These are phyloP conservation scores for Beauveria asiatica DNA, from an alignment of 2,329 filamentous ascomycete genomes.

Conservation along the genomic window DNA sequence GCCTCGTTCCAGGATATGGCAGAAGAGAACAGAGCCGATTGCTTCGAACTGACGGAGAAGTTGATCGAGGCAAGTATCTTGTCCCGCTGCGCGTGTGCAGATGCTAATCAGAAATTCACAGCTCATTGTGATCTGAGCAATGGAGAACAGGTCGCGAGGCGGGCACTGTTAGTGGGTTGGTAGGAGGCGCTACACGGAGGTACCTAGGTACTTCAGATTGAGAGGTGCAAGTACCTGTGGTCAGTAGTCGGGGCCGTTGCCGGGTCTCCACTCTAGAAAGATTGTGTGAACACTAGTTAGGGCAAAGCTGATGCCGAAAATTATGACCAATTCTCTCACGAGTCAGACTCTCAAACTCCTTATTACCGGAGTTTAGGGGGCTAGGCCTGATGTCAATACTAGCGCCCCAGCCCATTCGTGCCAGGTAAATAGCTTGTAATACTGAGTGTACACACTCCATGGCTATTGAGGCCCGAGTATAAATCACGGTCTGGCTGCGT, in stretches of 20 bases:
- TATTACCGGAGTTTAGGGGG: too few species aligned
- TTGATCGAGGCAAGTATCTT: slow-evolving; percentile 47
- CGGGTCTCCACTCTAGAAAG: not conserved
- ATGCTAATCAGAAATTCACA: not conserved
- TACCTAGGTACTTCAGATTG: not conserved
- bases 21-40: slow-evolving; percentile 42
- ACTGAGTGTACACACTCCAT: not conserved
- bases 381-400: too few species aligned
- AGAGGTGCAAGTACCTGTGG: not conserved
- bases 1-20: slow-evolving; percentile 42
- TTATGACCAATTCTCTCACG: too few species aligned
- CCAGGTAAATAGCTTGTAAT: not conserved
- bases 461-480: not conserved
- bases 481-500: not conserved
- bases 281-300: not conserved
- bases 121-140: slow-evolving; percentile 11
- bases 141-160: not conserved
- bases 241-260: not conserved
- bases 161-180: not conserved
- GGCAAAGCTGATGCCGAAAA: too few species aligned
- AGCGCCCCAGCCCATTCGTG: too few species aligned
- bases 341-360: too few species aligned
- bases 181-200: not conserved
- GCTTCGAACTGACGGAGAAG: slow-evolving; percentile 48
- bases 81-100: not conserved